phyloP scores from a whole-genome alignment of 345 rosid genomes.

The Schrenkiella parvula region DNA sequence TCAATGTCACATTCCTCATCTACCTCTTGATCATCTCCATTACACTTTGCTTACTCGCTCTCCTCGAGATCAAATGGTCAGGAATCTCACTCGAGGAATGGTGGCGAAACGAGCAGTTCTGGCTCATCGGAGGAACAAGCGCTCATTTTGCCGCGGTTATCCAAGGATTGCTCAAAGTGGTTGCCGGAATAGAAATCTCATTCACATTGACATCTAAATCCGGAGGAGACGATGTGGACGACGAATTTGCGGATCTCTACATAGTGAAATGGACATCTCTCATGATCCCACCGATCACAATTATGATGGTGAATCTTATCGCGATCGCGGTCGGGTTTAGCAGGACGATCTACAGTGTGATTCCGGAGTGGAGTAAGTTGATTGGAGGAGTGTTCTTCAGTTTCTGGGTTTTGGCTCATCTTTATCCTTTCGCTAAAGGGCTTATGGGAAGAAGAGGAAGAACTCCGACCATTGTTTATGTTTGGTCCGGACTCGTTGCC shows the following conservation, averaged over 20 bases:
- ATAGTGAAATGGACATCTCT: slow-evolving; percentile 80
- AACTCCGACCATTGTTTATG: slow-evolving; percentile 95
- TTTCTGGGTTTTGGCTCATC: slow-evolving; percentile 97
- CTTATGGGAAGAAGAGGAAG: slow-evolving; percentile 98
- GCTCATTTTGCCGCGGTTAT: slow-evolving; percentile 96
- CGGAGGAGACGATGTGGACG: slow-evolving; percentile 81
- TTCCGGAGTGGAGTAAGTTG: slow-evolving; percentile 88
- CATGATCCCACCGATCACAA: slow-evolving; percentile 90
- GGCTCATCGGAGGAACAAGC: slow-evolving; percentile 97
- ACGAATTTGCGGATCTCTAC: slow-evolving; percentile 91
- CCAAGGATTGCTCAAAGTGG: slow-evolving; percentile 83
- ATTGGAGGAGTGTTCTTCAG: slow-evolving; percentile 97
- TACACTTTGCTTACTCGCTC: slow-evolving; percentile 69
- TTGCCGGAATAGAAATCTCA: slow-evolving; percentile 95
- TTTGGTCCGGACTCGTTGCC: slow-evolving; percentile 95
- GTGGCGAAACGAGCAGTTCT: slow-evolving; percentile 98
- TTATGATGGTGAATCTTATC: slow-evolving; percentile 90
- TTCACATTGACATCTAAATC: slow-evolving; percentile 95
- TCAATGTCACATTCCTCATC: slow-evolving; percentile 72
- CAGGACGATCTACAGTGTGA: slow-evolving; percentile 78
- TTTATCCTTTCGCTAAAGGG: slow-evolving; percentile 94
- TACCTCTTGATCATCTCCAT: slow-evolving; percentile 75
- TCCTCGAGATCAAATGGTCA: slow-evolving; percentile 97
- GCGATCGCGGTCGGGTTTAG: slow-evolving; percentile 92
- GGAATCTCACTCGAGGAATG: slow-evolving; percentile 94